These are phyloP conservation scores for Dryas octopetala DNA, from an alignment of 306 rosid species.

Conservation along the genomic window DNA sequence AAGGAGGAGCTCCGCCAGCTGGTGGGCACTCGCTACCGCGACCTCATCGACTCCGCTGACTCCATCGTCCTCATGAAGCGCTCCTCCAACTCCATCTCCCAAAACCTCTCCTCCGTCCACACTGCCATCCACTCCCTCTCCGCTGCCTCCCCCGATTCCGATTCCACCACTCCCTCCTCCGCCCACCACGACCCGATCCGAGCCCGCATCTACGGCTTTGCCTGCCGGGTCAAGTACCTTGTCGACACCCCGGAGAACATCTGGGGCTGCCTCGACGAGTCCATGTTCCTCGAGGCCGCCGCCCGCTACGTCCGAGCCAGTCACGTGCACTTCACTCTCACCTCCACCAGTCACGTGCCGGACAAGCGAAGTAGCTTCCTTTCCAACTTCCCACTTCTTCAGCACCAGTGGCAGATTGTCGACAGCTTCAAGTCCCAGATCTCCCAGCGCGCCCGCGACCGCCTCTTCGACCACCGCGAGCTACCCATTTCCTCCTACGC, in stretches of 20 bases:
- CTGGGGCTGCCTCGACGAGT: constrained; percentile 96
- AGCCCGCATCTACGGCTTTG: constrained; percentile 59
- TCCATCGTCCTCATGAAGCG: constrained; percentile 85
- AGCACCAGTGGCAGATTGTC: constrained; percentile 98
- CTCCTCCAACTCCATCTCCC: constrained; percentile 62
- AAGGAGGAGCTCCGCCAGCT: constrained; percentile 98
- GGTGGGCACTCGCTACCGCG: constrained; percentile 92
- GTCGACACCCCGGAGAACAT: constrained; percentile 93
- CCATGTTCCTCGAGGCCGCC: constrained; percentile 90
- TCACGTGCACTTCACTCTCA: constrained; percentile 55
- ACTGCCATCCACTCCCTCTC: constrained; percentile 55
- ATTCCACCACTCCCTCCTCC: constrained; percentile 27
- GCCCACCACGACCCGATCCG: constrained; percentile 33
- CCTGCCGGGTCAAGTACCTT: constrained; percentile 91
- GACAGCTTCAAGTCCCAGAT: constrained; percentile 89
- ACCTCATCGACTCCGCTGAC: constrained; percentile 95
- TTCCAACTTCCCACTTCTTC: constrained; percentile 77
- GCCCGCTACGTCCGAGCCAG: constrained; percentile 77
- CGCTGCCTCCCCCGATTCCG: constrained; percentile 8
- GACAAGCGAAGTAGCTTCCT: constrained; percentile 28
- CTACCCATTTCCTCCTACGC: constrained; percentile 51
- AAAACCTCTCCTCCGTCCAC: constrained; percentile 62
- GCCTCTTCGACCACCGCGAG: constrained; percentile 49
- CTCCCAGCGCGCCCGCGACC: constrained; percentile 90
- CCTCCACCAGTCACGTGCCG: constrained; percentile 20